Conservation (phyloP, 2,329 filamentous ascomycete genomes). For the Piedraia hortae region DNA sequence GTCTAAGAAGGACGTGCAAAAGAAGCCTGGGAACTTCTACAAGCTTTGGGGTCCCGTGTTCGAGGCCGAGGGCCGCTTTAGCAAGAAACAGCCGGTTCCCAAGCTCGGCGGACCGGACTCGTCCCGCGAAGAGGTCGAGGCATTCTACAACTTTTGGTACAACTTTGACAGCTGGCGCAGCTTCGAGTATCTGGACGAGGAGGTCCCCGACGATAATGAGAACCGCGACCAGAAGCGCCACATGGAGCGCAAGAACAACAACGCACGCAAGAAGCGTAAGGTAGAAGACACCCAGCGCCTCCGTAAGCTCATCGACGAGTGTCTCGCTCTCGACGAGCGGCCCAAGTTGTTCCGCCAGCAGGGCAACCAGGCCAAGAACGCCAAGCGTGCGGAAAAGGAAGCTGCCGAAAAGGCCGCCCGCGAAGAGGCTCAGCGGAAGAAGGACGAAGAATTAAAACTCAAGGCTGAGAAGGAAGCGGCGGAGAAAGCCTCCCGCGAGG, state of each 20-base stretch:
- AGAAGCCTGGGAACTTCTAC: slow-evolving; percentile 60
- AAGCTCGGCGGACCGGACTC: slow-evolving; percentile 60
- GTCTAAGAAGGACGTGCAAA: slow-evolving; percentile 58
- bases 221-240: slow-evolving; percentile 98
- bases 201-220: slow-evolving; percentile 95
- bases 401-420: slow-evolving; percentile 65
- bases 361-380: slow-evolving; percentile 84
- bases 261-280: slow-evolving; percentile 98
- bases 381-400: slow-evolving; percentile 73
- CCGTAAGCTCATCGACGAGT: slow-evolving; percentile 69
- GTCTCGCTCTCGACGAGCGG: slow-evolving; percentile 60
- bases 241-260: slow-evolving; percentile 93
- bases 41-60: slow-evolving; percentile 83
- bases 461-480: slow-evolving; percentile 63
- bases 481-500: slow-evolving; percentile 60
- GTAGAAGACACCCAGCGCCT: slow-evolving; percentile 83
- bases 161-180: slow-evolving; percentile 95
- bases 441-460: slow-evolving; percentile 55
- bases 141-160: slow-evolving; percentile 99
- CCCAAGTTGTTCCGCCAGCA: slow-evolving; percentile 93
- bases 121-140: slow-evolving; percentile 67
- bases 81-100: slow-evolving; percentile 69
- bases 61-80: slow-evolving; percentile 79
- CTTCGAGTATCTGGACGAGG: slow-evolving; percentile 96
- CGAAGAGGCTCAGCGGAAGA: slow-evolving; percentile 61